These are phyloP conservation scores for Curvularia eragrostidis DNA, from an alignment of 2,329 filamentous ascomycete genomes.

Conservation along the genomic window DNA sequence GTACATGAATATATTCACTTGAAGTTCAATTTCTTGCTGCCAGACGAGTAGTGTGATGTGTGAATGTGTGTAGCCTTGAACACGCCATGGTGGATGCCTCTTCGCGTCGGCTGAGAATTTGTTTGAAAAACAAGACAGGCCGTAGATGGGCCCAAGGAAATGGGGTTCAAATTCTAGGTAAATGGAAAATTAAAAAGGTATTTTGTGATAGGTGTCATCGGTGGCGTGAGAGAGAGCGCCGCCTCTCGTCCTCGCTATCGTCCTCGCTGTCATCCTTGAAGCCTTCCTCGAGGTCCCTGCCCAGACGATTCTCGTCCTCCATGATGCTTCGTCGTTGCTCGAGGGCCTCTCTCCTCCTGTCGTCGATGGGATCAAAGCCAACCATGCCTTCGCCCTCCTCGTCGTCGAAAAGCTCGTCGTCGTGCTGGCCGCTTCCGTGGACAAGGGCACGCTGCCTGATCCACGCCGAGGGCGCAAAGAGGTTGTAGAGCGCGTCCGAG, in stretches of 20 bases:
- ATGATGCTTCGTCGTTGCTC: conserved; percentile 50
- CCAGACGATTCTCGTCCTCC: conserved; percentile 68
- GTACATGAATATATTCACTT: conserved; percentile 34
- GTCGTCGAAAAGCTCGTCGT: conserved; percentile 53
- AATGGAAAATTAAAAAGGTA: background rate
- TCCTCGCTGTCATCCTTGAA: conserved; percentile 77
- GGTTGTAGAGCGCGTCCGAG: conserved; percentile 44
- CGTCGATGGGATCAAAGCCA: conserved; percentile 51
- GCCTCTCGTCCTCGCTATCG: conserved; percentile 51
- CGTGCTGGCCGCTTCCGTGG: conserved; percentile 43
- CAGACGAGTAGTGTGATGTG: background rate
- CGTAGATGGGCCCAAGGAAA: background rate
- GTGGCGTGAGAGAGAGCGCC: conserved; percentile 28
- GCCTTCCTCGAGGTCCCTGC: conserved; percentile 78
- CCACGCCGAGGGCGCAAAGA: conserved; percentile 45
- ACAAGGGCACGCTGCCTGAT: conserved; percentile 31
- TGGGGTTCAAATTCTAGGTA: conserved; percentile 2
- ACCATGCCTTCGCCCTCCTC: conserved; percentile 58
- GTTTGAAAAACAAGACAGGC: background rate
- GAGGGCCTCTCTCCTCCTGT: conserved; percentile 48
- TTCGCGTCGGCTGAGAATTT: background rate
- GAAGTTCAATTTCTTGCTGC: conserved; percentile 14
- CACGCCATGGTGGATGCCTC: background rate
- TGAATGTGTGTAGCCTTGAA: background rate
- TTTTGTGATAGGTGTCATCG: conserved; percentile 6